Evolutionary conservation across 192 early-diverging fungal genomes (phyloP).

Genomic region (Backusella macrospora): DNA sequence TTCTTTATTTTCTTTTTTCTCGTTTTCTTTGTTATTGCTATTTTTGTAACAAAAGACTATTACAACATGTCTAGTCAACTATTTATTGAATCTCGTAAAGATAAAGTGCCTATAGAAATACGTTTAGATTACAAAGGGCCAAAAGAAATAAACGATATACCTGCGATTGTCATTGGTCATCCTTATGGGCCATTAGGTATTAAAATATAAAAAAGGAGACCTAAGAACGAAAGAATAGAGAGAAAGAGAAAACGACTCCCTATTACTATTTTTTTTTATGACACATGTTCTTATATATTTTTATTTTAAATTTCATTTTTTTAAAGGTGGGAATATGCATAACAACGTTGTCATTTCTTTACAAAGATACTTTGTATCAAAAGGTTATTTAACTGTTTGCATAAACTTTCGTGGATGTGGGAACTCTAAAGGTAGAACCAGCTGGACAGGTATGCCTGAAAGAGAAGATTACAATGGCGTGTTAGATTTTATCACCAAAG

Average conservation of each 20-base stretch:
- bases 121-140: constrained; percentile 5
- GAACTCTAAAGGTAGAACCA: constrained; percentile 28
- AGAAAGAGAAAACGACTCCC: background rate
- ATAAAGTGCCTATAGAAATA: constrained; percentile 16
- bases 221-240: too few species aligned
- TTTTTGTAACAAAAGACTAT: background rate
- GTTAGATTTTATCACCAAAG: constrained; percentile 9
- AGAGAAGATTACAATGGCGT: constrained; percentile 27
- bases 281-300: background rate
- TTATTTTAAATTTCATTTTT: background rate
- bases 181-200: constrained; percentile 37
- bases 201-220: background rate
- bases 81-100: constrained; percentile 21
- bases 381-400: constrained; percentile 15
- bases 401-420: constrained; percentile 31
- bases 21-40: background rate
- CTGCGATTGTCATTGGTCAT: constrained; percentile 27
- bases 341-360: constrained; percentile 32
- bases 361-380: constrained; percentile 23
- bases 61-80: background rate
- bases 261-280: background rate
- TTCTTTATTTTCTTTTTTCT: background rate
- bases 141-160: background rate
- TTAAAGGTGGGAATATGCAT: constrained; percentile 27
- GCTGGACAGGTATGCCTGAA: constrained; percentile 36